Percentiles rank a stretch among this genome's conserved stretches.
Conservation (phyloP, 306 rosid genomes). For the Prunus dulcis region DNA sequence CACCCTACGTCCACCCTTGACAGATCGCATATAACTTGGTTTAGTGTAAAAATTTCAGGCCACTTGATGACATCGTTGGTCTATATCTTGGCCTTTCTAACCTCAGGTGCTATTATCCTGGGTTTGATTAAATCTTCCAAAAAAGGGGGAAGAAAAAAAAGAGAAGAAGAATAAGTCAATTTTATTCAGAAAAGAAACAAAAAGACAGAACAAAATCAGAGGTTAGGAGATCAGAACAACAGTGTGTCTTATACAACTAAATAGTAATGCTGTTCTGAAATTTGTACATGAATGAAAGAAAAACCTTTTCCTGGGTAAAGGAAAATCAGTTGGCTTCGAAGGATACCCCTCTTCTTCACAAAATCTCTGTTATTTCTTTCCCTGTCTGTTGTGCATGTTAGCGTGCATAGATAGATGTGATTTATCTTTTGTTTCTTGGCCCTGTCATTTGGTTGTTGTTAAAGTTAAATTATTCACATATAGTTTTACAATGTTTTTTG, state of each 20-base stretch:
- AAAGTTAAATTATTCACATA: slow-evolving; percentile 5
- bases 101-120: slow-evolving; percentile 22
- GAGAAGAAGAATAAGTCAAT: too few relatives aligned
- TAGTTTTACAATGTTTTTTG: not conserved
- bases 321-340: too few relatives aligned
- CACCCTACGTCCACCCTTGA: not conserved
- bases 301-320: too few relatives aligned
- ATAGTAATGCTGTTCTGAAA: not conserved
- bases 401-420: slow-evolving; percentile 16
- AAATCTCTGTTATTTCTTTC: not conserved
- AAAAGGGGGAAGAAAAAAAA: too few relatives aligned
- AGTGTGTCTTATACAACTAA: not conserved
- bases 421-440: not conserved
- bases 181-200: too few relatives aligned
- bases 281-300: not conserved
- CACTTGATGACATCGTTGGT: slow-evolving; percentile 13
- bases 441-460: slow-evolving; percentile 7
- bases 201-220: too few relatives aligned
- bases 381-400: slow-evolving; percentile 32
- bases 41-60: too few relatives aligned
- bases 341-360: too few relatives aligned
- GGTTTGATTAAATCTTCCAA: too few relatives aligned
- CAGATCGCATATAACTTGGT: too few relatives aligned
- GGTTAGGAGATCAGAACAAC: too few relatives aligned
- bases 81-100: slow-evolving; percentile 21